phyloP scores from a whole-genome alignment of 768 basidiomycete genomes.

The Pleurotus eryngii region DNA sequence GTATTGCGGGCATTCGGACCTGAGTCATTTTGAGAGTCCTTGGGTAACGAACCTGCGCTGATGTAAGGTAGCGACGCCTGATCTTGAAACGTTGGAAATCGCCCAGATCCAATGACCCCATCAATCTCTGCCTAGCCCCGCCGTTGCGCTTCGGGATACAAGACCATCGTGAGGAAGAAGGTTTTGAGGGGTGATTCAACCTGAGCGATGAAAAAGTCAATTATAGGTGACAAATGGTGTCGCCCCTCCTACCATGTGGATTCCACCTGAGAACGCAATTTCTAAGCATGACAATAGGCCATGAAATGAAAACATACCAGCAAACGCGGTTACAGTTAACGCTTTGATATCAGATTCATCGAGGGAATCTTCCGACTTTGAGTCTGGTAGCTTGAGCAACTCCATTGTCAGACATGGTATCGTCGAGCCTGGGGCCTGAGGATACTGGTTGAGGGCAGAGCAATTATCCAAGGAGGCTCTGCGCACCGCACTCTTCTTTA shows the following conservation, averaged over 20 bases:
- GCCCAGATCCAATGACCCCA: constrained; percentile 14
- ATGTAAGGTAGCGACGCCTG: constrained; percentile 7
- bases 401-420: not conserved
- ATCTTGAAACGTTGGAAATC: constrained; percentile 16
- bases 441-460: not conserved
- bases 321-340: constrained; percentile 4
- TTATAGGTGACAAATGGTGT: not conserved
- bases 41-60: constrained; percentile 7
- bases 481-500: constrained; percentile 2
- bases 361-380: not conserved
- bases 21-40: not conserved
- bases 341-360: constrained; percentile 2
- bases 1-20: no score
- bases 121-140: constrained; percentile 20
- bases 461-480: not conserved
- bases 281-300: not conserved
- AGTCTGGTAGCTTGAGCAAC: not conserved
- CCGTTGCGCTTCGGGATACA: constrained; percentile 13
- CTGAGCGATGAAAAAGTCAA: not conserved
- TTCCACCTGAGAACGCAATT: not conserved
- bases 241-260: not conserved
- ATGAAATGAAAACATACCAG: not conserved
- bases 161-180: constrained; percentile 15
- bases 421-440: not conserved
- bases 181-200: constrained; percentile 2